Conservation (phyloP, 768 basidiomycete species). For the Agaricus blazei region DNA sequence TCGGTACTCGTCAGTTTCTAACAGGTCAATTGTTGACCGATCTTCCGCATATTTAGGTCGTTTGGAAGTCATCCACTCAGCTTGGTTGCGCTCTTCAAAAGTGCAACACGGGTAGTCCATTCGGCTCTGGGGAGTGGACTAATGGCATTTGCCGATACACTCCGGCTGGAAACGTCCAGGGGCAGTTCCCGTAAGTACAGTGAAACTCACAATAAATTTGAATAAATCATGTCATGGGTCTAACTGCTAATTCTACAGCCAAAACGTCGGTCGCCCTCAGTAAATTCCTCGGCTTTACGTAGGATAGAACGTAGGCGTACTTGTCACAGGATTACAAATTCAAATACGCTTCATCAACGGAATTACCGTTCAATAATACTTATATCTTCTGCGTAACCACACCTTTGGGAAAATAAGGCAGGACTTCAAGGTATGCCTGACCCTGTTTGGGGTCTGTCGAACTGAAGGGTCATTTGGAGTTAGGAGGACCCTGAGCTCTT, state of each 20-base stretch:
- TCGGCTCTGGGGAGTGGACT: slow-evolving; percentile 16
- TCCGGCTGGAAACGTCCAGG: slow-evolving; percentile 21
- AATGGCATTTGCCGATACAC: slow-evolving; percentile 23
- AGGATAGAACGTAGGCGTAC: background rate
- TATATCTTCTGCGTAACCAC: too few species aligned
- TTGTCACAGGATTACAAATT: too few species aligned
- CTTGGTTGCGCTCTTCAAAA: slow-evolving; percentile 40
- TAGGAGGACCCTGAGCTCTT: too few species aligned
- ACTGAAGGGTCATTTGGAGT: too few species aligned
- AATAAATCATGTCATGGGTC: background rate
- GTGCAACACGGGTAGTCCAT: slow-evolving; percentile 28
- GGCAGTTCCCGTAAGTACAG: slow-evolving; percentile 18
- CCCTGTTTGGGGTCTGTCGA: too few species aligned
- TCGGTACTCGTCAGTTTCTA: background rate
- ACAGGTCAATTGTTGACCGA: background rate
- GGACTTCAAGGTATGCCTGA: too few species aligned
- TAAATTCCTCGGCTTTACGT: background rate
- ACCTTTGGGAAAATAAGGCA: too few species aligned
- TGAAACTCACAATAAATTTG: background rate
- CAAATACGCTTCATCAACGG: too few species aligned
- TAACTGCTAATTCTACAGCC: slow-evolving; percentile 1
- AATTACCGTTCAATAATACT: too few species aligned
- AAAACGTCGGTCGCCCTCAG: slow-evolving; percentile 13
- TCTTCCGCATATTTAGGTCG: slow-evolving; percentile 27
- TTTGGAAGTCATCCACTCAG: slow-evolving; percentile 48